A percentile compares a stretch with the other conserved stretches of the same genome.
Conservation (phyloP, 2,329 filamentous ascomycete species). For the Orbilia ellipsospora region DNA sequence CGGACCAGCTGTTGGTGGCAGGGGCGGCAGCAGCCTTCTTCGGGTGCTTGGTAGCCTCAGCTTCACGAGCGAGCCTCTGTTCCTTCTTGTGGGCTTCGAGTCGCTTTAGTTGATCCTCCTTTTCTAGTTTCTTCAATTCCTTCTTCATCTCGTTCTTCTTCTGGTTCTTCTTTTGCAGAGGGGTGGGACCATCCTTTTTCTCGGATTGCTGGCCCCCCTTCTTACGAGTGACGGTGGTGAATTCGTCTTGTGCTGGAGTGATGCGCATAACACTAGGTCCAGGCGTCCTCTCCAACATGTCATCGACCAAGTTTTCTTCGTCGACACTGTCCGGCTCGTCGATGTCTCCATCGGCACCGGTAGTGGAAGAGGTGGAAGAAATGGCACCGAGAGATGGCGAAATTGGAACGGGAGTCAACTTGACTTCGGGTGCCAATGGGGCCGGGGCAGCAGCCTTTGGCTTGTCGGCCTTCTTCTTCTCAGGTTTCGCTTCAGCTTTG, state of each 20-base stretch:
- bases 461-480: slow-evolving; percentile 52
- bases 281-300: slow-evolving; percentile 47
- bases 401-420: slow-evolving; percentile 36
- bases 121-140: slow-evolving; percentile 48
- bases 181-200: slow-evolving; percentile 40
- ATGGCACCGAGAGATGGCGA: slow-evolving; percentile 46
- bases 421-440: slow-evolving; percentile 25
- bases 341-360: slow-evolving; percentile 52
- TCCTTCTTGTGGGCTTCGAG: slow-evolving; percentile 48
- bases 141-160: slow-evolving; percentile 54
- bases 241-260: slow-evolving; percentile 39
- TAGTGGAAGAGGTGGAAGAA: slow-evolving; percentile 52
- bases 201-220: slow-evolving; percentile 46
- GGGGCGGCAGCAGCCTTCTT: slow-evolving; percentile 35
- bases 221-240: slow-evolving; percentile 51
- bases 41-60: slow-evolving; percentile 35
- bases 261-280: slow-evolving; percentile 52
- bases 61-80: slow-evolving; percentile 50
- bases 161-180: slow-evolving; percentile 54
- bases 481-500: slow-evolving; percentile 41
- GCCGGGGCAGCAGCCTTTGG: slow-evolving; percentile 32
- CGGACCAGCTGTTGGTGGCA: slow-evolving; percentile 41
- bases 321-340: slow-evolving; percentile 47
- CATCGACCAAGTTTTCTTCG: slow-evolving; percentile 37
- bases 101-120: slow-evolving; percentile 47